Base-by-base conservation (phyloP, 257 asterid species). In the Ballota nigra region DNA sequence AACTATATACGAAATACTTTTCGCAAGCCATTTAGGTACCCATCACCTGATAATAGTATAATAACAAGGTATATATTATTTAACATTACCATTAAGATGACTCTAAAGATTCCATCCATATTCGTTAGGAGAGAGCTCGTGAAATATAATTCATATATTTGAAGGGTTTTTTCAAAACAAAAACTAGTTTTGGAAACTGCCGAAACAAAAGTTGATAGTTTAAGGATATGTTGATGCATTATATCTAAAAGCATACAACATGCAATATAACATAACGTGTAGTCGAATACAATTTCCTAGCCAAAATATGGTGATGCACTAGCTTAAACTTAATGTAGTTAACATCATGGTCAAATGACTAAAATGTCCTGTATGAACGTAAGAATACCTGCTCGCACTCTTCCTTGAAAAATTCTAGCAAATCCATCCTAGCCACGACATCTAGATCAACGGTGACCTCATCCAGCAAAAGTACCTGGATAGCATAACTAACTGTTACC, bases 391-490 rank as follows among this genome's bases (percentile, higher is more conserved):
- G 79, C 72, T 94, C 97, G 76, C 98, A 89, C 81, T 94, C 99
- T 86, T 89, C 98, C 82, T 61, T 86, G 78, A 94, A 88, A 76
- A 87, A 89, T 6, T 91, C 95, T 49, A 94, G 95, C 72, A 94
- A 84, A 85, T 94, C 99, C 97, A 94, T 91, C 86, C 99, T 85
- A 31, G 97, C 96, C 66, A 94, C 98, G 16, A 91, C 98, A 80
- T 94, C 99, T 36, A 94, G 86, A 70, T 94, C 98, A 38, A 94
- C 98, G 6, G 99, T 94, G 73, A 94, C 96, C 85, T 91, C 99
- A 76, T 94, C 99, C 8, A 94, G 82, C 90, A 94, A 84, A 79
- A 91, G 99, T 80, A 89, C 97, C 98, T 94, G 88, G 52, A 74
- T 4, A 69, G n/a, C 40, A 71, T 13, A 63, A 47, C 67, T 55